Evolutionary conservation across 192 early-diverging fungal species (phyloP), one percentile per base, ranked within the genome.

Genomic region (Gonapodya prolifera): DNA sequence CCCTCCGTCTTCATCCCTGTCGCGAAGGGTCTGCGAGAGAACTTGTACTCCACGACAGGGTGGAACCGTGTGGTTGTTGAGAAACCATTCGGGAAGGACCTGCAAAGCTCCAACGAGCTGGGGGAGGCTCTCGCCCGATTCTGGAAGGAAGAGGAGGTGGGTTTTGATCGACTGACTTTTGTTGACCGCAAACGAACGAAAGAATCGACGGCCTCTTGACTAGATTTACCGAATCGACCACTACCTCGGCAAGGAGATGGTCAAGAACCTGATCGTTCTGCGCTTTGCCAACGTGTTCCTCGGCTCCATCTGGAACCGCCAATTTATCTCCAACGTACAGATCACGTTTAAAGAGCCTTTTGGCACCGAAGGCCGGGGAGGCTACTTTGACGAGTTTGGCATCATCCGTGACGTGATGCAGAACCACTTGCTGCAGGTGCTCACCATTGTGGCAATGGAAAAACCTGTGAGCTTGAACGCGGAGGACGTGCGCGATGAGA

Each of bases 181-280:
- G n/a, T n/a, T n/a, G n/a, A n/a, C n/a, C n/a, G n/a, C n/a, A n/a
- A n/a, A n/a, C n/a, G n/a, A n/a, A n/a, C n/a, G n/a, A n/a, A n/a
- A n/a, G n/a, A n/a, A n/a, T n/a, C n/a, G n/a, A n/a, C n/a, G n/a
- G n/a, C n/a, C 31, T 73, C 23, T 23, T 61, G 45, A 23, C 45
- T 76, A 94, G 92, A 94, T 97, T 75, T 98, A 95, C 87, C 92
- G 97, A 75, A 99, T 99, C 79, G 97, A 99, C 82, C 97, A 99
- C 83, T 99, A 99, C 79, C 90, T 98, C 34, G 97, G 97, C 78
- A 98, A 98, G 83, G 97, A 98, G 81, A 98, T 98, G 97, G 96
- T 98, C 79, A 98, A 98, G 85, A 97, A 97, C 82, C 84, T 98
- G 75, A 92, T 96, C 88, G 91, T 93, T 2, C 79, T 98, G 76